Evolutionary conservation across 1,139 yeast species (phyloP), one percentile per base, ranked within the genome.

Genomic region (Scheffersomyces cryptocercus): DNA sequence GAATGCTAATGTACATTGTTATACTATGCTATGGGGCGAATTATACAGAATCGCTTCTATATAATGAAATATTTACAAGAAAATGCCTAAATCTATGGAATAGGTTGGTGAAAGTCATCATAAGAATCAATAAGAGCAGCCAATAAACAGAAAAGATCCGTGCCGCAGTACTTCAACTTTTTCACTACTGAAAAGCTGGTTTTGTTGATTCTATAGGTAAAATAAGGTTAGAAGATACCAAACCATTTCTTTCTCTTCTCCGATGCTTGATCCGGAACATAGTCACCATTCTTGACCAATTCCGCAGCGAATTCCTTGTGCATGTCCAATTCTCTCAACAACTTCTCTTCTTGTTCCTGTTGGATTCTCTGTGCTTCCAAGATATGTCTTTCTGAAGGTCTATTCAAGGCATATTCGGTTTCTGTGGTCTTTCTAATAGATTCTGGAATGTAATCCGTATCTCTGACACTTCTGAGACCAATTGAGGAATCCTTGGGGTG

Each of bases 341-440:
- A 63, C 29, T 74, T 73, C 57, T 86, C 95, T 57, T 88, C 96
- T 41, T 80, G 75, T 45, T 82, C 81, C 61, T 87, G 95, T 47
- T 78, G 71, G 29, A 83, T 73, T 49, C 88, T 71, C 60, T 86
- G 87, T 0, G 95, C 95, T 59, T 85, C 89, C 49, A 86, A 77
- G 6, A 83, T 75, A 56, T 88, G 96, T 55, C 82, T 79, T 61
- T 80, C 80, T 44, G 84, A 81, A 5, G 90, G 95, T 63, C 87
- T 74, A 58, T 81, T 86, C 70, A 82, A 70, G 2, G 81, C 88
- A 56, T 61, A 72, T 37, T 69, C 70, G 37, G 74, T 69, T 49
- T 77, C 81, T 24, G 62, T 64, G 29, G 76, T 69, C 47, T 62
- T 67, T 48, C 77, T 60, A 45, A 64, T 55, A 40, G 63, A 60